Evolutionary conservation across 805 yeast genomes (phyloP).

Genomic region (Saturnispora halmiae): DNA sequence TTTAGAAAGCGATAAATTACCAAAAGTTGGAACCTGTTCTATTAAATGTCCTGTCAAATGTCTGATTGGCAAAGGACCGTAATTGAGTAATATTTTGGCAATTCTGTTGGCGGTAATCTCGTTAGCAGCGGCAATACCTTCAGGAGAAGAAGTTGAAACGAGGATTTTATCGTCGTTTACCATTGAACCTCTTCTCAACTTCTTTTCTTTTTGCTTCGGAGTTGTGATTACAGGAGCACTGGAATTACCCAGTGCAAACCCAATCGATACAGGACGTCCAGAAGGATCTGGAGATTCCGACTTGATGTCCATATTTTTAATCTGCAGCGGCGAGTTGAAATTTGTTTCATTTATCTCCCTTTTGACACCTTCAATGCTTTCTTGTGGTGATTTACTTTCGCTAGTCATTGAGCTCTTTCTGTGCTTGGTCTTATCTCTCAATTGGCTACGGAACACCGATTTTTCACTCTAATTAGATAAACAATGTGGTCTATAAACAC

Average conservation of each 20-base stretch:
- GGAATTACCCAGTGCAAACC: background rate
- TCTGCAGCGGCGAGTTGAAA: background rate
- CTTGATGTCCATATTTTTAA: background rate
- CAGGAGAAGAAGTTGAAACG: constrained; percentile 74
- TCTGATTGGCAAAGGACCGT: constrained; percentile 87
- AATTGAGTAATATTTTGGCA: constrained; percentile 54
- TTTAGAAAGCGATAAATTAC: constrained; percentile 70
- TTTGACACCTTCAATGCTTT: background rate
- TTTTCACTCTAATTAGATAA: background rate
- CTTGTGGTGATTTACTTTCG: background rate
- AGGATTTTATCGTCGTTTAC: constrained; percentile 23
- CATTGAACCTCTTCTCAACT: constrained; percentile 7
- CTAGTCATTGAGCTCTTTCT: too few species aligned
- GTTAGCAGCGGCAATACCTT: constrained; percentile 79
- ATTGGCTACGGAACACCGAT: background rate
- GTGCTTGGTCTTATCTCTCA: too few species aligned
- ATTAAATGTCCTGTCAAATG: constrained; percentile 77
- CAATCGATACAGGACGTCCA: background rate
- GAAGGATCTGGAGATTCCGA: constrained; percentile 1
- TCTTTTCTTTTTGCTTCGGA: constrained; percentile 4
- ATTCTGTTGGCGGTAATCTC: constrained; percentile 74
- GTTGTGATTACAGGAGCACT: background rate
- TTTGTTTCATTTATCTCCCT: background rate
- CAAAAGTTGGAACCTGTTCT: constrained; percentile 68
- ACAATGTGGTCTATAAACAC: background rate